Evolutionary conservation across 1,284 basidiomycete species (phyloP), one percentile per base, ranked within the genome.

Genomic region (Ganoderma multipileum): DNA sequence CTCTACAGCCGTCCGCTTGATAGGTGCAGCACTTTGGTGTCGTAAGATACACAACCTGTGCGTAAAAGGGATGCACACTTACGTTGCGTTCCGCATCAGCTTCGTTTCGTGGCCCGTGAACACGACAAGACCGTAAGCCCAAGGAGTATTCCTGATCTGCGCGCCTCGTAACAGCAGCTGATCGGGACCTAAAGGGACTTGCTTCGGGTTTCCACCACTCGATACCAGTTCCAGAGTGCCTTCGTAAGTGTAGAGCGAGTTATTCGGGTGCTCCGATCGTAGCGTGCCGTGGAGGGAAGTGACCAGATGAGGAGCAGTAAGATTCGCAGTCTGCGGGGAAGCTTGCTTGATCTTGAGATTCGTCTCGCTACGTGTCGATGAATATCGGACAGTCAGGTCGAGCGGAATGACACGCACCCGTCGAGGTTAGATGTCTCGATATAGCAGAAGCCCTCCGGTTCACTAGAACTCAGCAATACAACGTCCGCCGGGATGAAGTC

Each of bases 301-400:
- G 30, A 95, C 92, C 3, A 92, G 86, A 18, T 89, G 83, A 0
- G 97, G 96, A 1, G 93, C 89, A 12, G 91, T 96, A 54, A 98
- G 85, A 14, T 85, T 77, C 0, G 94, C 83, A 0, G 97, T 98
- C 33, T 95, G 90, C 0, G 94, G 86, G 20, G 93, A 93, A 0
- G 95, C 95, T 82, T 99, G 97, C 79, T 99, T 99, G 82, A 99
- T 99, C 84, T 99, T 99, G 74, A 99, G 86, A 78, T 99, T 99
- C 6, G 98, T 99, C 84, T 99, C 97, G 30, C 95, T 95, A 28
- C n/a, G 23, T 18, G 16, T 26, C 23, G 11, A 42, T 60, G 58
- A 60, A 38, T 60, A 68, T 47, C 66, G 71, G 42, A 68, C 47
- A 58, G 42, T 63, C 58, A 47, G 11, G 26, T n/a, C 65, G 23